phyloP scores from a whole-genome alignment of 139 green algal genomes.

The Microglena sp. region DNA sequence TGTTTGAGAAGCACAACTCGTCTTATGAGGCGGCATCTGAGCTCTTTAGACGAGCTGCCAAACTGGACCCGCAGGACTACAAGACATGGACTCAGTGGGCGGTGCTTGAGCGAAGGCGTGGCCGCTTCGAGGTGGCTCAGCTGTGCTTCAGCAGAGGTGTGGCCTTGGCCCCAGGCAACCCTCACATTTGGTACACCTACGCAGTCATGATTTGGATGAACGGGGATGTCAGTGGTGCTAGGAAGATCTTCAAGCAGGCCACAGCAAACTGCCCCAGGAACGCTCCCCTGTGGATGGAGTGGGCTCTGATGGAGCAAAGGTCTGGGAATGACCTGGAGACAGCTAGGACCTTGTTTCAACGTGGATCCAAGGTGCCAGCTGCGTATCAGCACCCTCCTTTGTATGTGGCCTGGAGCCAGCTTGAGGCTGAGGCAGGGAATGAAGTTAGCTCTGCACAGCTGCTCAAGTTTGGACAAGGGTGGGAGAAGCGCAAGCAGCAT shows the following conservation, averaged over 20 bases:
- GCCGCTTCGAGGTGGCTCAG: constrained; percentile 26
- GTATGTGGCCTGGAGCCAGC: constrained; percentile 44
- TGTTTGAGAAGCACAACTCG: constrained; percentile 57
- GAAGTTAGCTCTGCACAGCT: constrained; percentile 9
- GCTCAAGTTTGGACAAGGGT: too few relatives aligned
- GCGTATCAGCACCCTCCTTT: constrained; percentile 46
- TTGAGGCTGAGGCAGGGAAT: constrained; percentile 35
- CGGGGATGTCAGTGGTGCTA: constrained; percentile 11
- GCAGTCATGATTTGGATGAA: constrained; percentile 20
- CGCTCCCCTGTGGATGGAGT: constrained; percentile 64
- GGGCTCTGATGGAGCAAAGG: constrained; percentile 59
- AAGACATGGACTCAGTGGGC: constrained; percentile 58
- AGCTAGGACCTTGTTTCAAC: constrained; percentile 37
- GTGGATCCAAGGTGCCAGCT: constrained; percentile 22
- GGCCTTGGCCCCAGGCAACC: constrained; percentile 42
- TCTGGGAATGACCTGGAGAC: constrained; percentile 16
- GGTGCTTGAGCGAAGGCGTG: constrained; percentile 51
- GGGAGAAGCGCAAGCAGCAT: too few relatives aligned
- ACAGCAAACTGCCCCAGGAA: constrained; percentile 34
- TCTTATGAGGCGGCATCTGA: constrained; percentile 17
- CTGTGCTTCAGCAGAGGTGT: constrained; percentile 47
- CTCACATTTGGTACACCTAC: constrained; percentile 54
- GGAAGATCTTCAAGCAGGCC: constrained; percentile 35
- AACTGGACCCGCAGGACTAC: constrained; percentile 33
- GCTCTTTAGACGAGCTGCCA: constrained; percentile 15